These are phyloP conservation scores for Mycosphaerella sp. DNA, from an alignment of 2,329 filamentous ascomycete species.

Conservation along the genomic window DNA sequence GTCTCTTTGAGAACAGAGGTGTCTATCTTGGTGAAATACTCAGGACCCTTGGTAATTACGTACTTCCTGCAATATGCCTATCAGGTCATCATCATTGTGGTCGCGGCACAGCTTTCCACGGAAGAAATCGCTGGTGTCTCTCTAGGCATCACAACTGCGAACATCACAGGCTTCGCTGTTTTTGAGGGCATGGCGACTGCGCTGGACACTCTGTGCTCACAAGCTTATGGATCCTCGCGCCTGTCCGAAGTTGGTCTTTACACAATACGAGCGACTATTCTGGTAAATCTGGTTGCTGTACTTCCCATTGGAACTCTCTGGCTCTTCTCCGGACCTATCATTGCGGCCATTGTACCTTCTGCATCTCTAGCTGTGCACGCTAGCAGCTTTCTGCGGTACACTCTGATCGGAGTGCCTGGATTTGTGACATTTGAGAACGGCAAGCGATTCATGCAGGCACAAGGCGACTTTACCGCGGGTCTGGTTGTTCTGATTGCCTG, in stretches of 20 bases:
- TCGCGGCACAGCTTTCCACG: slow-evolving; percentile 49
- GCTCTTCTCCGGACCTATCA: slow-evolving; percentile 40
- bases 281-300: slow-evolving; percentile 42
- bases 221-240: slow-evolving; percentile 48
- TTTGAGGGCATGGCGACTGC: slow-evolving; percentile 49
- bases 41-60: slow-evolving; percentile 47
- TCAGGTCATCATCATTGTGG: slow-evolving; percentile 47
- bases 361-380: slow-evolving; percentile 46
- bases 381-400: slow-evolving; percentile 45
- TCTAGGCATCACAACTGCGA: slow-evolving; percentile 49
- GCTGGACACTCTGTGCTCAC: slow-evolving; percentile 48
- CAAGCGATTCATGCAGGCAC: slow-evolving; percentile 52
- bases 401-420: slow-evolving; percentile 48
- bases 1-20: slow-evolving; percentile 29
- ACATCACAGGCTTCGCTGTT: slow-evolving; percentile 48
- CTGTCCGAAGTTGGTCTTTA: slow-evolving; percentile 47
- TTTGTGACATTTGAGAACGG: slow-evolving; percentile 51
- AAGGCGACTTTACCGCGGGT: slow-evolving; percentile 49
- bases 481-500: slow-evolving; percentile 14
- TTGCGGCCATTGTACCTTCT: slow-evolving; percentile 36
- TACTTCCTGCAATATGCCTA: slow-evolving; percentile 52
- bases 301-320: slow-evolving; percentile 48
- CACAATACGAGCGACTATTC: slow-evolving; percentile 48
- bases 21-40: slow-evolving; percentile 38
- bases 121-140: slow-evolving; percentile 50